phyloP scores from a whole-genome alignment of 495 filamentous ascomycete species.

The Talaromyces wortmannii region DNA sequence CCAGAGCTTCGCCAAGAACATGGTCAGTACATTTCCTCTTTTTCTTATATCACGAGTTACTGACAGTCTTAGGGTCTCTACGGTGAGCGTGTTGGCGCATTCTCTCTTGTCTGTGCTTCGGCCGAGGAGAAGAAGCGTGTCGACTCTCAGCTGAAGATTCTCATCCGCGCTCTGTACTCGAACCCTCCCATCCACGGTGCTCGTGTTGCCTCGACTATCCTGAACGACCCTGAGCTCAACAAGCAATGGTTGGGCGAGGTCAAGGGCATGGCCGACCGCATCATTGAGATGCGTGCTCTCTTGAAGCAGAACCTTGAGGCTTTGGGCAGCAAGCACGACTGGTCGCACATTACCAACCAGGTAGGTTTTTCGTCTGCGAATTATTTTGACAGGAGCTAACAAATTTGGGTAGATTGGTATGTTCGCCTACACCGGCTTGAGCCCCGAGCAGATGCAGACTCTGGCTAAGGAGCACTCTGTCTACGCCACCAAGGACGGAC shows the following conservation, averaged over 20 bases:
- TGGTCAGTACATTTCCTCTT: conserved; percentile 47
- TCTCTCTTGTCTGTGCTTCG: conserved; percentile 81
- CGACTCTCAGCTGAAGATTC: conserved; percentile 96
- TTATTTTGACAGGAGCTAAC: conserved; percentile 1
- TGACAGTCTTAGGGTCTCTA: conserved; percentile 67
- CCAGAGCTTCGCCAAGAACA: conserved; percentile 99
- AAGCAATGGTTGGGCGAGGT: conserved; percentile 94
- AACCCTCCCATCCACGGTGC: conserved; percentile 96
- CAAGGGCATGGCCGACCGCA: conserved; percentile 98
- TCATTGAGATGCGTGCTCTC: conserved; percentile 93
- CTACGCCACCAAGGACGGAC: conserved; percentile 94
- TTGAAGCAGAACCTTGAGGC: conserved; percentile 91
- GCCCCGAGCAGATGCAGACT: conserved; percentile 83
- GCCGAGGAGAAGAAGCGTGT: conserved; percentile 92
- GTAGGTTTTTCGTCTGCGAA: conserved; percentile 14
- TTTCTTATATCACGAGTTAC: neutral
- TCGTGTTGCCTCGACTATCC: conserved; percentile 85
- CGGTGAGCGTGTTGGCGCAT: conserved; percentile 95
- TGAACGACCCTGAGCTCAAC: conserved; percentile 82
- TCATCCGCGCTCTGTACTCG: conserved; percentile 94
- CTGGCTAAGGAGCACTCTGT: conserved; percentile 97
- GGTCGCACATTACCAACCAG: conserved; percentile 96
- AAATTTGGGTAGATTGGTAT: conserved; percentile 73
- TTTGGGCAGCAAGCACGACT: conserved; percentile 91
- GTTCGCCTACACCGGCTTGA: conserved; percentile 97